Percentiles rank a stretch among this genome's conserved stretches.
These are phyloP conservation scores for Gaeumannomyces tritici DNA, from an alignment of 2,329 filamentous ascomycete genomes.

Conservation along the genomic window DNA sequence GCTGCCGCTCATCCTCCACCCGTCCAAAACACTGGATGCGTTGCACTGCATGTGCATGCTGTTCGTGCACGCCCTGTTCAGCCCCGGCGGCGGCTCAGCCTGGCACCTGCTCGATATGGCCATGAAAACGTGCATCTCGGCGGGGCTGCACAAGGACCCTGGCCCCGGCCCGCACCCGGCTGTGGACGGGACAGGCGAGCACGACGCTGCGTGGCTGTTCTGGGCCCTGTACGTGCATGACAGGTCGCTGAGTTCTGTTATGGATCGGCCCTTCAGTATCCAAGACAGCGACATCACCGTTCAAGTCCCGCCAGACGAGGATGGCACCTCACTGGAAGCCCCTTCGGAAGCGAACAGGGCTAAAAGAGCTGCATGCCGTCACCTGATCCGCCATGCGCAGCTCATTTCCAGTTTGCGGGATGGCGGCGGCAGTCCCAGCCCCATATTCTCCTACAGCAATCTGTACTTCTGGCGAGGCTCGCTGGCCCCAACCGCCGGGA, in stretches of 20 bases:
- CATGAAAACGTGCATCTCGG: slow-evolving; percentile 17
- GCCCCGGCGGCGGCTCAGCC: slow-evolving; percentile 15
- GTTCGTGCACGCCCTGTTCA: slow-evolving; percentile 14
- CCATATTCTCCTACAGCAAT: slow-evolving; percentile 8
- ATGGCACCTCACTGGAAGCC: neutral
- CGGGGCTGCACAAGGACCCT: slow-evolving; percentile 16
- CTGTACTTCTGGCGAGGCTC: slow-evolving; percentile 8
- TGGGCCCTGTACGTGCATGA: slow-evolving; percentile 5
- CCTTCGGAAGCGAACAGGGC: neutral
- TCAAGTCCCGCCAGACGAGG: neutral
- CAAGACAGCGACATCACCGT: neutral
- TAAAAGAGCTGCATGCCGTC: slow-evolving; percentile 3
- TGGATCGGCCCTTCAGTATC: slow-evolving; percentile 5
- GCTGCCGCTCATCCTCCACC: neutral
- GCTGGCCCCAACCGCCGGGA: neutral
- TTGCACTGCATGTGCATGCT: slow-evolving; percentile 8
- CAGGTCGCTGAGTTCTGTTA: neutral
- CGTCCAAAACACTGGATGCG: neutral
- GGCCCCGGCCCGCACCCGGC: neutral
- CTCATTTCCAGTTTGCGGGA: slow-evolving; percentile 6
- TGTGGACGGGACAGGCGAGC: neutral
- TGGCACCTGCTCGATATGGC: slow-evolving; percentile 21
- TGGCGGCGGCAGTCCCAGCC: neutral
- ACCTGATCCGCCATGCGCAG: slow-evolving; percentile 7
- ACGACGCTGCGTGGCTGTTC: slow-evolving; percentile 3